Evolutionary conservation across 2,329 filamentous ascomycete genomes (phyloP).

Genomic region (Rutstroemia sp.): DNA sequence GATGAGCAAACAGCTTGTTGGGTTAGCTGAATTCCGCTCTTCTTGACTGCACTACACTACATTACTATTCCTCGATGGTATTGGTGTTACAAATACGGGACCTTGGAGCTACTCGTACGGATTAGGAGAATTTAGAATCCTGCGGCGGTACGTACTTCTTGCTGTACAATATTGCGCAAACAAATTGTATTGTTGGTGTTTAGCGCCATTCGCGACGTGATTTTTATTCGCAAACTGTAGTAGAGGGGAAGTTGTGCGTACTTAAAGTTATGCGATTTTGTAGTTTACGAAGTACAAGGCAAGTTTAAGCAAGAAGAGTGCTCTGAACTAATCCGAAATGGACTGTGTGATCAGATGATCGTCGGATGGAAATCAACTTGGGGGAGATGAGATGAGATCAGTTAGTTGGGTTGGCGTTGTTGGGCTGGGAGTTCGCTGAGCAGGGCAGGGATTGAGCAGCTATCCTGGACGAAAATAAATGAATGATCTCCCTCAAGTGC

Average conservation of each 20-base stretch:
- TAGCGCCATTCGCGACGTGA: background rate
- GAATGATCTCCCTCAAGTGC: slow-evolving; percentile 6
- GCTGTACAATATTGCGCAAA: slow-evolving; percentile 9
- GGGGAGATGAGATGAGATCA: background rate
- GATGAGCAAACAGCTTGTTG: too few relatives aligned
- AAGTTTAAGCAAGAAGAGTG: background rate
- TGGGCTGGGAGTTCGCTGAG: background rate
- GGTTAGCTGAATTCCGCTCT: background rate
- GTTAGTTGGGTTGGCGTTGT: background rate
- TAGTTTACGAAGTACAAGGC: too few relatives aligned
- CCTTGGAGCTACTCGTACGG: background rate
- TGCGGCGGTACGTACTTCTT: slow-evolving; percentile 2
- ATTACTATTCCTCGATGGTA: background rate
- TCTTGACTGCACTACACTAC: too few relatives aligned
- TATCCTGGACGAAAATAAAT: background rate
- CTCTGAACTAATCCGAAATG: background rate
- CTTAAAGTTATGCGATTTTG: too few relatives aligned
- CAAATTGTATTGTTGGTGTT: background rate
- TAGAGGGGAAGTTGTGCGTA: too few relatives aligned
- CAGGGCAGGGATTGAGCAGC: background rate
- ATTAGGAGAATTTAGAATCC: slow-evolving; percentile 7
- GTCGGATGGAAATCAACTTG: background rate
- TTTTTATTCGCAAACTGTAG: too few relatives aligned
- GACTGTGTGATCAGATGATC: background rate
- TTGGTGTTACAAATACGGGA: background rate